Percentiles rank a stretch among this genome's conserved stretches.
Conservation (phyloP, 1,139 yeast species). For the Scheffersomyces parashehatae region DNA sequence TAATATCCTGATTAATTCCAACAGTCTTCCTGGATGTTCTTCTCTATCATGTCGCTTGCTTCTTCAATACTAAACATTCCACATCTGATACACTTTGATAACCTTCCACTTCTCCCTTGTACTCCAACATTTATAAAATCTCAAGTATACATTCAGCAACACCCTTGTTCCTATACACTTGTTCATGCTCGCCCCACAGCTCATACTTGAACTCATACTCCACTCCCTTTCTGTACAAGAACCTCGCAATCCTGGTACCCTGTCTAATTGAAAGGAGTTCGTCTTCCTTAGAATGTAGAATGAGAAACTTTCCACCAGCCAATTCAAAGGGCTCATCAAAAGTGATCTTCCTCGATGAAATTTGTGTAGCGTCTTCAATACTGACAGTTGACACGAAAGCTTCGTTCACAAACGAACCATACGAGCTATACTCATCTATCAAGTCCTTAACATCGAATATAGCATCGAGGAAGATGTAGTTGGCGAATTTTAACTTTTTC, state of each 20-base stretch:
- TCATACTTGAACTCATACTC: conserved; percentile 12
- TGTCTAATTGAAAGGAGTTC: conserved; percentile 34
- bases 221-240: conserved; percentile 11
- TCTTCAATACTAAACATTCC: too few species aligned
- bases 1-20: too few species aligned
- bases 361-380: conserved; percentile 25
- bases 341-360: conserved; percentile 13
- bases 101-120: too few species aligned
- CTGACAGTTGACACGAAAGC: conserved; percentile 36
- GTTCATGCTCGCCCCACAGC: conserved; percentile 37
- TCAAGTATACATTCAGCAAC: conserved; percentile 12
- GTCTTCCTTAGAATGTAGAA: conserved; percentile 35
- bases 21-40: too few species aligned
- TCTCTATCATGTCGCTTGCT: too few species aligned
- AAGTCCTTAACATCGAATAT: conserved; percentile 46
- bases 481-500: neutral
- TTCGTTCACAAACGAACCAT: conserved; percentile 39
- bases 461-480: conserved; percentile 44
- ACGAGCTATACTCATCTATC: conserved; percentile 45
- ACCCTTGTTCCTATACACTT: conserved; percentile 27
- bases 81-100: too few species aligned
- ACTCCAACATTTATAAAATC: neutral
- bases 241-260: conserved; percentile 16
- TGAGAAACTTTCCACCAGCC: conserved; percentile 6
- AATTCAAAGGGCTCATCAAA: conserved; percentile 1